Evolutionary conservation across 2,329 filamentous ascomycete species (phyloP).

Genomic region (Hypoxylon sp.): DNA sequence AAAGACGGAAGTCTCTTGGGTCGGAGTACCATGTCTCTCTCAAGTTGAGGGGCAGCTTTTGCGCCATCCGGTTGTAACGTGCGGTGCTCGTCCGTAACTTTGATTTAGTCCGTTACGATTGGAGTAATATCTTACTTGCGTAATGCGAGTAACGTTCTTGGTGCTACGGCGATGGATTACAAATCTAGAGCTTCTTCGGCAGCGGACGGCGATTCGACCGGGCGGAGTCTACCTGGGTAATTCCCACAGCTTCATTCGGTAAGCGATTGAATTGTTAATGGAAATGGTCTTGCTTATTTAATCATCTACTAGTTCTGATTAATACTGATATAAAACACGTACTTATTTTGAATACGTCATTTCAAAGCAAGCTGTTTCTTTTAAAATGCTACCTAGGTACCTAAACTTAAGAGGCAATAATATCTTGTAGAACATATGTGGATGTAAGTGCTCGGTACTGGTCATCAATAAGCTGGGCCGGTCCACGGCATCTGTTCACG

Average conservation of each 20-base stretch:
- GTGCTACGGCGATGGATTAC: constrained; percentile 24
- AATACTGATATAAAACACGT: constrained; percentile 1
- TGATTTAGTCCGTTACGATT: constrained; percentile 30
- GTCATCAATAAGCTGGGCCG: not conserved
- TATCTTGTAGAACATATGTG: not conserved
- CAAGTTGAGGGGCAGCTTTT: constrained; percentile 31
- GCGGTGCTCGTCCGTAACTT: constrained; percentile 16
- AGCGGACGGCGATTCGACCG: constrained; percentile 2
- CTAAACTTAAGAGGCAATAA: not conserved
- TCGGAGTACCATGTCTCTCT: constrained; percentile 20
- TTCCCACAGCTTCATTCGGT: constrained; percentile 7
- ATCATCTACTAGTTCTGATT: constrained; percentile 2
- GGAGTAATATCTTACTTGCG: constrained; percentile 21
- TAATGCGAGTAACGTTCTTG: constrained; percentile 19
- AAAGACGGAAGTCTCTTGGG: constrained; percentile 13
- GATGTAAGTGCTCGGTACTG: constrained; percentile 1
- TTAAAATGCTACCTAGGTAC: not conserved
- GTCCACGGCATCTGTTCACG: constrained; percentile 17
- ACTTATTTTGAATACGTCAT: not conserved
- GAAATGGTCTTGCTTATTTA: constrained; percentile 1
- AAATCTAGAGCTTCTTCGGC: constrained; percentile 19
- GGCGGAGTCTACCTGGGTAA: constrained; percentile 5
- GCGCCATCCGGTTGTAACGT: constrained; percentile 31
- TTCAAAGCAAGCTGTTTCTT: not conserved
- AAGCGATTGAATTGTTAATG: constrained; percentile 9